Evolutionary conservation across 345 rosid species (phyloP).

Genomic region (Capsella bursapastoris): DNA sequence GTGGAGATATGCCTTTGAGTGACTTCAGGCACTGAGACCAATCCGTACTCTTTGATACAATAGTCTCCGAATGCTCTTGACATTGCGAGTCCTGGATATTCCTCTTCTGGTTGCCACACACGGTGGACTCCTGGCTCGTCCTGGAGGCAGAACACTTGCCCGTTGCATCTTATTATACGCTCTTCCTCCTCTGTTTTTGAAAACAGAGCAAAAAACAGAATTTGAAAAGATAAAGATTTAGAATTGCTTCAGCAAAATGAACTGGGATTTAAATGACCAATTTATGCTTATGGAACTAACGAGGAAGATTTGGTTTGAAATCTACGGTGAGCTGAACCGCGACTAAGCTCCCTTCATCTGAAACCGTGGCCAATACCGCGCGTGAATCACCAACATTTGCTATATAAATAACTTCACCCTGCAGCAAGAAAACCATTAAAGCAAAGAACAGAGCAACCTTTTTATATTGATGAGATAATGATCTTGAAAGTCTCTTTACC

Average conservation of each 20-base stretch:
- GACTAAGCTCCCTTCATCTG: slow-evolving; percentile 73
- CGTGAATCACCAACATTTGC: slow-evolving; percentile 96
- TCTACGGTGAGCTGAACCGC: slow-evolving; percentile 85
- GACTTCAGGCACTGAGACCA: slow-evolving; percentile 83
- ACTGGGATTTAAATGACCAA: neutral
- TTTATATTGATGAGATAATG: neutral
- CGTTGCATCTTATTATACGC: slow-evolving; percentile 69
- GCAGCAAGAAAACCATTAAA: slow-evolving; percentile 31
- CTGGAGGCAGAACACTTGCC: slow-evolving; percentile 71
- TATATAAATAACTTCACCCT: slow-evolving; percentile 72
- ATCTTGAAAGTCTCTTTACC: slow-evolving; percentile 42
- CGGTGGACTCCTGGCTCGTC: slow-evolving; percentile 97
- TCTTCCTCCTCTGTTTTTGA: slow-evolving; percentile 75
- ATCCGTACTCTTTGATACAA: slow-evolving; percentile 75
- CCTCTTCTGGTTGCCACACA: slow-evolving; percentile 81
- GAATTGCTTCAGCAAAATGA: neutral
- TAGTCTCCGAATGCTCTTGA: slow-evolving; percentile 96
- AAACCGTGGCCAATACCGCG: slow-evolving; percentile 80
- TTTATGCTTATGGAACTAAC: slow-evolving; percentile 53
- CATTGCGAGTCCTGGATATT: slow-evolving; percentile 92
- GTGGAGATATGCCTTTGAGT: slow-evolving; percentile 66
- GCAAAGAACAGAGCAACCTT: neutral
- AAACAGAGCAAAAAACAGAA: neutral
- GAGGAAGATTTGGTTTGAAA: slow-evolving; percentile 85
- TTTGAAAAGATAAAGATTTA: slow-evolving; percentile 1